Conservation (phyloP, 768 basidiomycete species). For the Mycena floridula region DNA sequence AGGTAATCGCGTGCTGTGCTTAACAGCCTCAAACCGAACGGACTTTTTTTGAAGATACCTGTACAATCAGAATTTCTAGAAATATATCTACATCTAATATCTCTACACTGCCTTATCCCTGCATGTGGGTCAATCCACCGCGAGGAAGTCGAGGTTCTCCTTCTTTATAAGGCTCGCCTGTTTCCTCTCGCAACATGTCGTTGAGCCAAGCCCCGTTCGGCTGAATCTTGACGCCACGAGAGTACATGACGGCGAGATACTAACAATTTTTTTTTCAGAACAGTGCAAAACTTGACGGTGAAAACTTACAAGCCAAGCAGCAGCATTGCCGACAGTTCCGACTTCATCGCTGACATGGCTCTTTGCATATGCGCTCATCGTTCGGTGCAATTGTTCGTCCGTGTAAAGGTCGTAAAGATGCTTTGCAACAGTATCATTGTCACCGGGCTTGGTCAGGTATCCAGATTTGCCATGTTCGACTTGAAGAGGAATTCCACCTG, state of each 20-base stretch:
- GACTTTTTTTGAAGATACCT: too few species aligned
- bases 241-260: conserved; percentile 77
- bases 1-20: background rate
- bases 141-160: conserved; percentile 74
- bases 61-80: too few species aligned
- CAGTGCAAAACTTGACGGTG: too few species aligned
- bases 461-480: conserved; percentile 85
- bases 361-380: conserved; percentile 60
- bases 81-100: too few species aligned
- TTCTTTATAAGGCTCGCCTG: conserved; percentile 57
- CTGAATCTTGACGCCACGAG: conserved; percentile 67
- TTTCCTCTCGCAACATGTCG: conserved; percentile 72
- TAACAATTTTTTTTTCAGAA: too few species aligned
- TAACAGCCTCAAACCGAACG: too few species aligned
- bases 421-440: conserved; percentile 69
- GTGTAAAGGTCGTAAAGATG: conserved; percentile 76
- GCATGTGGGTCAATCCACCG: conserved; percentile 48
- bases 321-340: conserved; percentile 63
- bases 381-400: conserved; percentile 58
- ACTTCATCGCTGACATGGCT: conserved; percentile 84
- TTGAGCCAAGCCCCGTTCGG: conserved; percentile 85
- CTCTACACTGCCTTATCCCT: conserved; percentile 27
- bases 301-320: conserved; percentile 54
- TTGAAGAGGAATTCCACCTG: conserved; percentile 94
- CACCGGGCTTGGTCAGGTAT: conserved; percentile 72